Base-by-base conservation (phyloP, 768 basidiomycete genomes). In the Lactifluus piperatus region DNA sequence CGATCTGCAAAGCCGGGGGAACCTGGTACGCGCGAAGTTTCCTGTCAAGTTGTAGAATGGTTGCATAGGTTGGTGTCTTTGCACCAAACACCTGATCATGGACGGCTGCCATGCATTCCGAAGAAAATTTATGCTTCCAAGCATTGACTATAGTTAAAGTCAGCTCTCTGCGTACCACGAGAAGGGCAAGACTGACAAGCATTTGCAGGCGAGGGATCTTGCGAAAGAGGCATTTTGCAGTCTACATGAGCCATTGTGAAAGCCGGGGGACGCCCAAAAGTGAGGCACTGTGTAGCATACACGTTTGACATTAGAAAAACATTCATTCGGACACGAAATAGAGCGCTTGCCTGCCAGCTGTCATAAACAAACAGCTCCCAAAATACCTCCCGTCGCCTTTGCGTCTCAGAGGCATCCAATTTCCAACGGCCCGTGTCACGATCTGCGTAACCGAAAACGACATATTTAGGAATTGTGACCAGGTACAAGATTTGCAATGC, bases 71-170 rank as follows among this genome's bases (percentile, higher is more conserved):
- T 0, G 84, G 82, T 3, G 80, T 71, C 20, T 76, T 77, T 4
- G 85, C 81, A 13, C 84, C 81, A 55, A 87, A 87, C 1, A 81
- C 83, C 65, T 83, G 79, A 58, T 88, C 85, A 58, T 85, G 82
- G 3, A 87, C 83, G 20, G 80, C 68, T 53, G 78, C 80, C 51
- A 85, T 72, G 64, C 85, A 87, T 64, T 83, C 77, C 2, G 80
- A 78, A 2, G 78, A 71, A 62, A 83, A 86, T 16, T 77, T 75
- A 68, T 87, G 84, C 68, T 86, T 88, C 85, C 86, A 88, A 2
- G 81, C 81, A 43, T 75, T 73, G 63, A 82, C 85, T 86, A 64
- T n/a, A 34, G 26, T 16, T 5, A 39, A 55, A 44, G 57, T 54
- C 41, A 60, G 22, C 46, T 36, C 16, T 48, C 7, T 34, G 18